A percentile compares a stretch with the other conserved stretches of the same genome.
phyloP scores from a whole-genome alignment of 2,329 filamentous ascomycete genomes.

The Botrytis cinerea region DNA sequence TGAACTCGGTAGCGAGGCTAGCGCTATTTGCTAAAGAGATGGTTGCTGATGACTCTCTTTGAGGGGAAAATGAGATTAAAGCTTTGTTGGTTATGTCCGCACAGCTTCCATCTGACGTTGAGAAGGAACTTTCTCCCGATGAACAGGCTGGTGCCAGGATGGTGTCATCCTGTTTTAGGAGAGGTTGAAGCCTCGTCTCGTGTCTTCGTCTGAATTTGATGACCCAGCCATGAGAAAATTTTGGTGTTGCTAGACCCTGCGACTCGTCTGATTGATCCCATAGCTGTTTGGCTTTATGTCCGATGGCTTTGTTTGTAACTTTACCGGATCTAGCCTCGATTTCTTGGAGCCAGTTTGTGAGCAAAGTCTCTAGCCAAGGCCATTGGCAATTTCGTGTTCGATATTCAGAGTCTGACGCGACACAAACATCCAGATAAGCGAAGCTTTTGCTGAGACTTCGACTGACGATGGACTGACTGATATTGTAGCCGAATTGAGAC shows the following conservation, averaged over 20 bases:
- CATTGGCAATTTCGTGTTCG: slow-evolving; percentile 27
- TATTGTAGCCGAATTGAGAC: slow-evolving; percentile 27
- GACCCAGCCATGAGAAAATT: slow-evolving; percentile 29
- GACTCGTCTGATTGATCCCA: slow-evolving; percentile 27
- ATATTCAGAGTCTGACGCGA: slow-evolving; percentile 21
- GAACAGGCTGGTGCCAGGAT: neutral
- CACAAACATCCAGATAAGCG: slow-evolving; percentile 25
- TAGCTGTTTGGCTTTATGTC: slow-evolving; percentile 25
- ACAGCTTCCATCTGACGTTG: neutral
- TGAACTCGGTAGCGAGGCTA: neutral
- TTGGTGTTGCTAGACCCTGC: slow-evolving; percentile 24
- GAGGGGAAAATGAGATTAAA: neutral
- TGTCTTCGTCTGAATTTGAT: slow-evolving; percentile 26
- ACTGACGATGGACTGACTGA: slow-evolving; percentile 29
- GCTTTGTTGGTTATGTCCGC: neutral
- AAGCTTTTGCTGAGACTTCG: slow-evolving; percentile 29
- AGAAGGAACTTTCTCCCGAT: neutral
- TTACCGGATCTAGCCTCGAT: slow-evolving; percentile 21
- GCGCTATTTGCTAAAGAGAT: neutral
- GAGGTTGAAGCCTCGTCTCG: slow-evolving; percentile 15
- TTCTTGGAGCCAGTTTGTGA: slow-evolving; percentile 26
- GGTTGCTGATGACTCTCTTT: neutral
- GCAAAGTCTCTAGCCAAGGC: slow-evolving; percentile 26
- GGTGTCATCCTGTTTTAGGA: slow-evolving; percentile 15
- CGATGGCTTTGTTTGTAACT: slow-evolving; percentile 26